These are phyloP conservation scores for Sporothrix variecibatus DNA, from an alignment of 2,329 filamentous ascomycete species.

Conservation along the genomic window DNA sequence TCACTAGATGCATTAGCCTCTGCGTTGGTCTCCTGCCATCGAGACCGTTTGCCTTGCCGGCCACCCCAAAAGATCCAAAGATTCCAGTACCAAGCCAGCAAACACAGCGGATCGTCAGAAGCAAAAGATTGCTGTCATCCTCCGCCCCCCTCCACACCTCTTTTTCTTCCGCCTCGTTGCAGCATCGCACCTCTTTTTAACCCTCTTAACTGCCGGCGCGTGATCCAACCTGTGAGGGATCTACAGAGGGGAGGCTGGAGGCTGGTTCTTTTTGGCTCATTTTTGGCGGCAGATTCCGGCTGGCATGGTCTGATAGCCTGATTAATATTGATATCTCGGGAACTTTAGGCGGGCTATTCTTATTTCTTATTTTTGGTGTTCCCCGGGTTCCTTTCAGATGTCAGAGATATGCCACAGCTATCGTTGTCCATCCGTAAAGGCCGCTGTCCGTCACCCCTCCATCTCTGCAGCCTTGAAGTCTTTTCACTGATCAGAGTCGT, in stretches of 20 bases:
- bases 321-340: background rate
- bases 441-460: background rate
- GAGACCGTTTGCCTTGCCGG: background rate
- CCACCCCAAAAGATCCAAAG: background rate
- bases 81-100: background rate
- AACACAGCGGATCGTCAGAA: background rate
- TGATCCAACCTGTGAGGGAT: background rate
- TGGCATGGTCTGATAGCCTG: slow-evolving; percentile 3
- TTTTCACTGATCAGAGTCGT: background rate
- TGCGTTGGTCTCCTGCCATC: slow-evolving; percentile 2
- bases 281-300: background rate
- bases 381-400: background rate
- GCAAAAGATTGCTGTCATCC: background rate
- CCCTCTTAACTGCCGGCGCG: background rate
- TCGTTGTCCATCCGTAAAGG: background rate
- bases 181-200: background rate
- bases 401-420: background rate
- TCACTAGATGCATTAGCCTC: slow-evolving; percentile 13
- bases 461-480: background rate
- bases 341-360: background rate
- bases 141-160: background rate
- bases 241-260: background rate
- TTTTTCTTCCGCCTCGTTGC: background rate
- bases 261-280: background rate
- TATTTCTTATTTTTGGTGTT: background rate